Evolutionary conservation across 331 rosid genomes (phyloP).

Genomic region (Acacia concinna): DNA sequence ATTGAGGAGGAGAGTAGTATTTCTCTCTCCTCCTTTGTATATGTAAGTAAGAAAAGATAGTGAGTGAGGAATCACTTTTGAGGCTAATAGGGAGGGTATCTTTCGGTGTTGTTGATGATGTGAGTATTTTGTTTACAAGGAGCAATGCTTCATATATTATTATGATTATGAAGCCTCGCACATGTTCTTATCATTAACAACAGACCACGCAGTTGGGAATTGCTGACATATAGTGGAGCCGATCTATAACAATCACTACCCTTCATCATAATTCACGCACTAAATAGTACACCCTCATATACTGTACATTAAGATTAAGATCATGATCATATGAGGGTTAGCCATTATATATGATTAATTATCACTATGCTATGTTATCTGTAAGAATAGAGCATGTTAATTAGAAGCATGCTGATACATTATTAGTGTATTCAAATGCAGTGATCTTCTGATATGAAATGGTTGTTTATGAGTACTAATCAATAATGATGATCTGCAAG

Average conservation of each 20-base stretch:
- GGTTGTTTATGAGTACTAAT: background rate
- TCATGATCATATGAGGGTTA: background rate
- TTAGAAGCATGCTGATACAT: slow-evolving; percentile 3
- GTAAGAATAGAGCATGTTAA: background rate
- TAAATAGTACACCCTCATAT: slow-evolving; percentile 20
- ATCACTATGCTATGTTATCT: background rate
- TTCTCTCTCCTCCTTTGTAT: background rate
- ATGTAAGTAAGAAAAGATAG: background rate
- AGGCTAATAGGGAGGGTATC: slow-evolving; percentile 31
- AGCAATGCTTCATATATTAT: slow-evolving; percentile 19
- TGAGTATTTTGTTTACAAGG: slow-evolving; percentile 29
- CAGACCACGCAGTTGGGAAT: slow-evolving; percentile 50
- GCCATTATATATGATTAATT: slow-evolving; percentile 25
- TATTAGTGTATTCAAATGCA: slow-evolving; percentile 23
- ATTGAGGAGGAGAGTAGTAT: no score
- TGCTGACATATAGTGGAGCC: slow-evolving; percentile 10
- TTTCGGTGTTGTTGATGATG: slow-evolving; percentile 72
- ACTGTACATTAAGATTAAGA: background rate
- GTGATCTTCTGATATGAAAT: slow-evolving; percentile 1
- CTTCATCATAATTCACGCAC: slow-evolving; percentile 41
- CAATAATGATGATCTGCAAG: slow-evolving; percentile 4
- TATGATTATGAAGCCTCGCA: slow-evolving; percentile 35
- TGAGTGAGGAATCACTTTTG: slow-evolving; percentile 33
- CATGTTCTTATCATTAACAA: slow-evolving; percentile 61
- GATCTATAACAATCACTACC: slow-evolving; percentile 35